Base-by-base conservation (phyloP, 2,329 filamentous ascomycete genomes). In the Aspergillus sp. region DNA sequence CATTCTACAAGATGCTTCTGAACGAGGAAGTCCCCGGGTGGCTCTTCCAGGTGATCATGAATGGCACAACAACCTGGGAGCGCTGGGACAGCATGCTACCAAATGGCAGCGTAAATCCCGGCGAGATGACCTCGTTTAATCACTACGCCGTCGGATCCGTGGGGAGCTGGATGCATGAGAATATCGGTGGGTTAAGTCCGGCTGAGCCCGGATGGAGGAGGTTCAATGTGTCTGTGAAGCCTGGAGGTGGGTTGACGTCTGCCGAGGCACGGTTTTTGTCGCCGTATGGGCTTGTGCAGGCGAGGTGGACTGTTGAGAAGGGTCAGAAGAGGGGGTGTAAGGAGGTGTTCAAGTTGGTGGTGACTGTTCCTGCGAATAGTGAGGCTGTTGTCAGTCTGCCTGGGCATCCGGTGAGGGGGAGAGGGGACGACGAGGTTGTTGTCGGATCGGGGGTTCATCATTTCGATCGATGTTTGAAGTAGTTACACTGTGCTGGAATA, bases 1-100 rank as follows among this genome's bases (percentile, higher is more conserved):
- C 47, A 17, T 64, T 66, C 47, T 66, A 66, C 45, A 23, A 30
- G 7, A 66, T 64, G 47, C 54, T 66, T 0, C 54, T 61, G 3
- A 62, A 66, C 22, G 61, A 57, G 3, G 52, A 65, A 13, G 56
- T 60, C 1, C 66, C 66, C 0, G 62, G 60, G 1, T 77, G 76
- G 75, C 66, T 80, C 9, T 78, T 77, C 53, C 74, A 73, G 17
- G 73, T 79, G 1, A 69, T 68, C 3, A 78, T 78, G 74, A 74
- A 73, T 23, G 76, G 71, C 3, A 79, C 78, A 1, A 79, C 77
- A 1, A 74, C 74, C 1, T 80, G 77, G 77, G 78, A 80, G 64
- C 72, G 78, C 19, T 80, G 78, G 78, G 74, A 80, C 51, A 72
- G 69, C 46, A 71, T 80, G 65, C 58, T 77, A 8, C 70, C 73